Conservation (phyloP, 495 filamentous ascomycete genomes). For the Penicillium riverlandense region DNA sequence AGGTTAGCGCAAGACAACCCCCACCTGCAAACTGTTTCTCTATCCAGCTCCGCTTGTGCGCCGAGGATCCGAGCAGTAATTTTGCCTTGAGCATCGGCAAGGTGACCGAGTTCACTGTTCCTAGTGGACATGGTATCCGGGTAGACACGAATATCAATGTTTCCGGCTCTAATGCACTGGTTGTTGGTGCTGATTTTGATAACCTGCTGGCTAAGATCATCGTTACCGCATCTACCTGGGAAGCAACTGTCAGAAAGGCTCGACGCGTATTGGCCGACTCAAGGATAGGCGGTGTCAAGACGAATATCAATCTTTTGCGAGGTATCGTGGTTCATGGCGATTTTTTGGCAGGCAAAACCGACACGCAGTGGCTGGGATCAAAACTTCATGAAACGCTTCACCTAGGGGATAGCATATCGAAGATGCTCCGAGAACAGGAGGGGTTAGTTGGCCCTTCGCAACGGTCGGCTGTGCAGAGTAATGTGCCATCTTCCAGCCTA, state of each 20-base stretch:
- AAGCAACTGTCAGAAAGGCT: conserved; percentile 43
- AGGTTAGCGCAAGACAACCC: conserved; percentile 19
- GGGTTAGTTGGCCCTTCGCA: not conserved
- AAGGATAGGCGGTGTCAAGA: conserved; percentile 48
- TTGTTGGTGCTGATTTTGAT: conserved; percentile 52
- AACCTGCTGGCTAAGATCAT: conserved; percentile 55
- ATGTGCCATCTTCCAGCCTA: conserved; percentile 25
- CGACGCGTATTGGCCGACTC: conserved; percentile 48
- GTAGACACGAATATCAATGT: conserved; percentile 46
- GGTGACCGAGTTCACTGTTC: conserved; percentile 44
- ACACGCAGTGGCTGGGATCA: conserved; percentile 52
- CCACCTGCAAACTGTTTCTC: conserved; percentile 25
- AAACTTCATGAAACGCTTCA: conserved; percentile 34
- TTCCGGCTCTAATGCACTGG: conserved; percentile 9
- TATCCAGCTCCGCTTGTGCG: conserved; percentile 51
- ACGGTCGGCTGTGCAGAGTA: conserved; percentile 1
- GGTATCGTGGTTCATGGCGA: conserved; percentile 43
- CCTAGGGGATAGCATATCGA: conserved; percentile 20
- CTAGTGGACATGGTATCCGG: conserved; percentile 48
- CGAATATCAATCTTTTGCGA: conserved; percentile 45
- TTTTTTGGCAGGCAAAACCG: conserved; percentile 36
- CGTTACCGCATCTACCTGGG: conserved; percentile 46
- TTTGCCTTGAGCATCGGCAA: conserved; percentile 54
- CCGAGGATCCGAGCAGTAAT: conserved; percentile 45
- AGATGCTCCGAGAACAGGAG: conserved; percentile 2